Conservation (phyloP, 768 basidiomycete species). For the Suillus luteus region DNA sequence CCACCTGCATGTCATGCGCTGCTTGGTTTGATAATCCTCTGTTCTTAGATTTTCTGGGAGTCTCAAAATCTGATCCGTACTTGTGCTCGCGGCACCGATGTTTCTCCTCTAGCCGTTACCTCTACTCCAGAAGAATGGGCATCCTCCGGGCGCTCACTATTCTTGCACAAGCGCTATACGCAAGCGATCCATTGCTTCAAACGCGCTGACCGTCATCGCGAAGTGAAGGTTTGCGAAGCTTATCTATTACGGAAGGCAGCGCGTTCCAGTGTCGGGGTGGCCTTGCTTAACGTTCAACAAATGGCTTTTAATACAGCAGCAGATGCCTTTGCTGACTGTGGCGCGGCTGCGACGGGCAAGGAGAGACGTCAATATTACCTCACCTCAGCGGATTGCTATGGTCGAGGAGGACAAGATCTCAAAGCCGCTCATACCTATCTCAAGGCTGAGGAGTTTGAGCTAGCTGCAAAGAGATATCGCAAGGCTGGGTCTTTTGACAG, state of each 20-base stretch:
- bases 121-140: conserved; percentile 52
- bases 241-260: conserved; percentile 58
- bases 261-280: conserved; percentile 32
- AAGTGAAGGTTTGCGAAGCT: conserved; percentile 52
- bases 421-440: conserved; percentile 49
- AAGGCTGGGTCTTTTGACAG: conserved; percentile 53
- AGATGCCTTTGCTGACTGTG: conserved; percentile 49
- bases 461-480: conserved; percentile 49
- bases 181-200: conserved; percentile 59
- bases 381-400: conserved; percentile 51
- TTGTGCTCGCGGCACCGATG: conserved; percentile 47
- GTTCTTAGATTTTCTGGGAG: conserved; percentile 53
- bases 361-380: conserved; percentile 40
- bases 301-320: conserved; percentile 49
- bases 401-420: conserved; percentile 38
- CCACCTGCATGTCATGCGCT: not conserved
- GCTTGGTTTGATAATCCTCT: not conserved
- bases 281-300: conserved; percentile 26
- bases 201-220: conserved; percentile 43
- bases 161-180: conserved; percentile 36
- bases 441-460: conserved; percentile 43
- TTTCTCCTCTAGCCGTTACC: conserved; percentile 53
- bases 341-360: conserved; percentile 30
- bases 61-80: conserved; percentile 45
- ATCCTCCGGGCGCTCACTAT: conserved; percentile 39